Evolutionary conservation across 1,284 basidiomycete species (phyloP).

Genomic region (Ceratobasidium theobromae): DNA sequence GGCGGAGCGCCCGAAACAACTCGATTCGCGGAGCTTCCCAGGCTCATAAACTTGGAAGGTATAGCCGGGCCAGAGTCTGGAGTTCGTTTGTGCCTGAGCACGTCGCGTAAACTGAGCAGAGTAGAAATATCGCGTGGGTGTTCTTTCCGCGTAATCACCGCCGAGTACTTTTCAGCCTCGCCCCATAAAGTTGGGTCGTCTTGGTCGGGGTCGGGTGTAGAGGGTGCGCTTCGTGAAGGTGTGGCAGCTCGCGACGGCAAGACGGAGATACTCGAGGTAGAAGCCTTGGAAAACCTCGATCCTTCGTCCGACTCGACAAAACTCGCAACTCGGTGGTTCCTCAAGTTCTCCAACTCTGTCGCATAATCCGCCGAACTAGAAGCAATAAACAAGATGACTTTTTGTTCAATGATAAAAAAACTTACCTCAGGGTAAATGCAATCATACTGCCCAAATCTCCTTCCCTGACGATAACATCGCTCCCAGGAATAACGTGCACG

Average conservation of each 20-base stretch:
- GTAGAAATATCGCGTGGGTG: constrained; percentile 59
- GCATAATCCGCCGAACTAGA: constrained; percentile 61
- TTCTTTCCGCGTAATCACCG: constrained; percentile 61
- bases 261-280: constrained; percentile 1
- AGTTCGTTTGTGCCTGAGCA: constrained; percentile 54
- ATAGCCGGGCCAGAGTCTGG: constrained; percentile 31
- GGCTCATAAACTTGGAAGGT: constrained; percentile 35
- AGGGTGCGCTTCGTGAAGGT: not conserved
- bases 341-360: constrained; percentile 56
- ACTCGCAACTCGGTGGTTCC: constrained; percentile 18
- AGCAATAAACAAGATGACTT: not conserved
- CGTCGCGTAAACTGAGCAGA: constrained; percentile 62
- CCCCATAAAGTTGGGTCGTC: constrained; percentile 18
- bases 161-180: constrained; percentile 59
- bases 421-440: constrained; percentile 66
- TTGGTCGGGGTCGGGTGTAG: constrained; percentile 27
- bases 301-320: constrained; percentile 12
- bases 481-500: constrained; percentile 65
- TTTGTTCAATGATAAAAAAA: not conserved
- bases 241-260: constrained; percentile 15
- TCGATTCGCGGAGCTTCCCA: constrained; percentile 32
- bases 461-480: constrained; percentile 66
- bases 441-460: constrained; percentile 75
- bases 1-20: constrained; percentile 43
- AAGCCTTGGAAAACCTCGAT: not conserved